Evolutionary conservation across 768 basidiomycete genomes (phyloP), one percentile per base, ranked within the genome.

Genomic region (Mrakia gelida): DNA sequence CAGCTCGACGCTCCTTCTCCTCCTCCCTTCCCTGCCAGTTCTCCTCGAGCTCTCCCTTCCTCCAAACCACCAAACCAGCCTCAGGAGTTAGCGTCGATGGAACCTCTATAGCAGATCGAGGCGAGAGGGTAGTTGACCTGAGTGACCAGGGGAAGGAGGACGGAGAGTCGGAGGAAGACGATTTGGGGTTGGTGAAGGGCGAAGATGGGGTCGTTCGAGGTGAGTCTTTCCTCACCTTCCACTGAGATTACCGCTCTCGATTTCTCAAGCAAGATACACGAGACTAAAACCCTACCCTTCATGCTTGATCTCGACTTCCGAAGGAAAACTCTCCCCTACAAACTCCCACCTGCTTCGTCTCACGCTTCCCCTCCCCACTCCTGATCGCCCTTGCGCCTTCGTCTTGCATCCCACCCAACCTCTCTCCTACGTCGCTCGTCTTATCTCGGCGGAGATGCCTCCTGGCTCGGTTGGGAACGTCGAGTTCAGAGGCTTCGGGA

Each of bases 401-500:
- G 87, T 91, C 9, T 86, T 91, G 0, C 91, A 91, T 79, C 90
- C 90, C 7, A 88, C 89, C 0, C 91, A 91, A 80, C 91, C 90
- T 0, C 87, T 91, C 9, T 89, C 89, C 1, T 90, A 92, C 81
- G 86, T 90, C 68, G 86, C 87, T 71, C 85, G 88, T 18, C 87
- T 91, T 59, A 90, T 91, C 34, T 83, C 86, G 6, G 86, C 88
- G 10, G 83, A 82, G 45, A 74, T 85, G 62, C 84, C 85, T 2
- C 75, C 79, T 0, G 34, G 49, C 5, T 76, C 82, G 18, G 78
- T 82, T 18, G 80, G 78, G 6, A 82, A 84, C 28, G 82, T 85
- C 52, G 80, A 81, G 34, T 85, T 81, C 78, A 80, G 82, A n/a
- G 83, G 83, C 1, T 76, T 84, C 23, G 76, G 79, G 23, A 61